Evolutionary conservation across 805 yeast species (phyloP).

Genomic region (Debaryomyces castellii): DNA sequence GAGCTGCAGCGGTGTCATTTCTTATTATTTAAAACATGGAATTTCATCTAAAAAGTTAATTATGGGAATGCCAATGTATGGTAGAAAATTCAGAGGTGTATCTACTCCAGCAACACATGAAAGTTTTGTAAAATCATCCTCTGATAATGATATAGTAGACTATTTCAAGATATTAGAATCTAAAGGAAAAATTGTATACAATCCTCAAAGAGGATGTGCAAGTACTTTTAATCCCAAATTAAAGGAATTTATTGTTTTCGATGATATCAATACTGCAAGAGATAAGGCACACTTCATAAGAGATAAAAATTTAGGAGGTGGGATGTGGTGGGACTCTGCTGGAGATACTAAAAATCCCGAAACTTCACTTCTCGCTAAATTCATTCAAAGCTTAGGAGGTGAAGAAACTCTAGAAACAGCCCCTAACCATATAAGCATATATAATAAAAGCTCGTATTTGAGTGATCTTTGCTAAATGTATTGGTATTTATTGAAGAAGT

Average conservation of each 20-base stretch:
- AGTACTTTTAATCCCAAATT: slow-evolving; percentile 44
- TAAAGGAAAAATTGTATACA: slow-evolving; percentile 16
- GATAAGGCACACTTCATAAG: slow-evolving; percentile 61
- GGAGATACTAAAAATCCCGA: slow-evolving; percentile 53
- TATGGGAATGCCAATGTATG: slow-evolving; percentile 89
- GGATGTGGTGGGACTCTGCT: slow-evolving; percentile 93
- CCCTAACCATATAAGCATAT: slow-evolving; percentile 13
- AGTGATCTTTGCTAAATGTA: slow-evolving; percentile 2
- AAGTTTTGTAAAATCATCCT: slow-evolving; percentile 28
- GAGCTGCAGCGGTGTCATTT: slow-evolving; percentile 51
- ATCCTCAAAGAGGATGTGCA: slow-evolving; percentile 43
- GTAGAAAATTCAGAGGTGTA: slow-evolving; percentile 42
- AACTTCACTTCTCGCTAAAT: slow-evolving; percentile 45
- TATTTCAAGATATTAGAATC: background rate
- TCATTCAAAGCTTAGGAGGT: slow-evolving; percentile 40
- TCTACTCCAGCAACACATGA: slow-evolving; percentile 40
- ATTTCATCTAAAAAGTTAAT: slow-evolving; percentile 53
- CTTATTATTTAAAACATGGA: slow-evolving; percentile 40
- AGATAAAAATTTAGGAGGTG: slow-evolving; percentile 64
- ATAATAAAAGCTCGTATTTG: slow-evolving; percentile 14
- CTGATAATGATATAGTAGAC: background rate
- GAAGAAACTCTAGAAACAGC: slow-evolving; percentile 13
- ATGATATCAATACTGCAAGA: slow-evolving; percentile 52
- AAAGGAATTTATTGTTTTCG: slow-evolving; percentile 59
- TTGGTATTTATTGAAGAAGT: background rate